A percentile compares a stretch with the other conserved stretches of the same genome.
Evolutionary conservation across 148 eudicot species (phyloP).

Genomic region (Fagopyrum homotropicum): DNA sequence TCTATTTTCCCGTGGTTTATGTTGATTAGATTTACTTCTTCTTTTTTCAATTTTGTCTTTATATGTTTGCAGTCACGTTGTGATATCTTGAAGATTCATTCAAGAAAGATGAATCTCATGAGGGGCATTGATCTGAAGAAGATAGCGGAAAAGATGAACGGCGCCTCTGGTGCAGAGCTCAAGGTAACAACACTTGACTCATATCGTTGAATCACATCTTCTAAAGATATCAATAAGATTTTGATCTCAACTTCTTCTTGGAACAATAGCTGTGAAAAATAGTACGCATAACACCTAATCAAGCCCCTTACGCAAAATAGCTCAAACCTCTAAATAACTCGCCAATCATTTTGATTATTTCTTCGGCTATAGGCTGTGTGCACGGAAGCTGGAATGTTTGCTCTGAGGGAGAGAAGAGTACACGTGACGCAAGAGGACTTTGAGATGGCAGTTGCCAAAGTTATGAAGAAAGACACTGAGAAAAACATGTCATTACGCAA

Average conservation of each 20-base stretch:
- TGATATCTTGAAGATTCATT: conserved; percentile 63
- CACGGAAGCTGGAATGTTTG: conserved; percentile 74
- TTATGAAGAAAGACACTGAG: conserved; percentile 66
- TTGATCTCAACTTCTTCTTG: no score
- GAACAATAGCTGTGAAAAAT: no score
- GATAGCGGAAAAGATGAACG: conserved; percentile 79
- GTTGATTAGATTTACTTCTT: no score
- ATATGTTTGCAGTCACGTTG: conserved; percentile 43
- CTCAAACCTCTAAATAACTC: no score
- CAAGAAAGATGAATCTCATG: conserved; percentile 67
- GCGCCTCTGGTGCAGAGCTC: conserved; percentile 77
- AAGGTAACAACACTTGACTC: conserved; percentile 31
- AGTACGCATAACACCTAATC: no score
- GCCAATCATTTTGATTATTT: no score
- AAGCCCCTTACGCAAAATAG: no score
- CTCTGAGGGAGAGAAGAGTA: conserved; percentile 62
- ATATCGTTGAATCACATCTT: neutral
- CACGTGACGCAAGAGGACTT: conserved; percentile 72
- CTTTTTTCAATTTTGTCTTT: conserved; percentile 8
- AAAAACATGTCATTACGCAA: conserved; percentile 64
- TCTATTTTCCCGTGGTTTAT: neutral
- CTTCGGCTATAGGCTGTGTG: conserved; percentile 39
- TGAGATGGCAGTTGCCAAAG: conserved; percentile 69
- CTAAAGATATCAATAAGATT: no score
- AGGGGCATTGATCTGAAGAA: conserved; percentile 71